Evolutionary conservation across 805 yeast species (phyloP).

Genomic region (Wickerhamomyces sydowiorum): DNA sequence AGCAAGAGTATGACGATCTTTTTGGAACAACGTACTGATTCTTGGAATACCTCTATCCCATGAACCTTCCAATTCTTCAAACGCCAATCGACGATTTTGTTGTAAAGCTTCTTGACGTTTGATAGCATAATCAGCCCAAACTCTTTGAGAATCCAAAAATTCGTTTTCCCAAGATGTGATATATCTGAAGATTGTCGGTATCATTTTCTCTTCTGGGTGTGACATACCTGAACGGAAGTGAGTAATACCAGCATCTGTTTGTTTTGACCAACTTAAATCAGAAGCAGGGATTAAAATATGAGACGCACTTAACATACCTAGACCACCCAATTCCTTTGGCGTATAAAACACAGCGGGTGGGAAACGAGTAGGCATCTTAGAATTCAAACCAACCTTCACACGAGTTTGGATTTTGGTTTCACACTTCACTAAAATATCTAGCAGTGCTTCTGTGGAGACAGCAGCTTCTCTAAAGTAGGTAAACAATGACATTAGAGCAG

Average conservation of each 20-base stretch:
- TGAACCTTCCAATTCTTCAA: slow-evolving; percentile 88
- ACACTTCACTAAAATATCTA: slow-evolving; percentile 80
- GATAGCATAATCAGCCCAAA: slow-evolving; percentile 95
- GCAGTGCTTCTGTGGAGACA: slow-evolving; percentile 67
- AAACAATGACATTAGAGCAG: slow-evolving; percentile 79
- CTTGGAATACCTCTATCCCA: slow-evolving; percentile 99
- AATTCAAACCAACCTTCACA: slow-evolving; percentile 90
- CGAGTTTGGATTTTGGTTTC: slow-evolving; percentile 93
- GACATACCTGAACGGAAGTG: slow-evolving; percentile 94
- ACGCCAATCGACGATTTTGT: slow-evolving; percentile 78
- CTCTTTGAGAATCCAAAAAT: slow-evolving; percentile 87
- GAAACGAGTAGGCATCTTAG: slow-evolving; percentile 97
- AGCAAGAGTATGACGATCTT: slow-evolving; percentile 89
- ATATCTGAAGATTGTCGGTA: slow-evolving; percentile 92
- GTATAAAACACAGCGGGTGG: slow-evolving; percentile 99
- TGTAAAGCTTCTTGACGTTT: slow-evolving; percentile 83
- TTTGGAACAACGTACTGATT: slow-evolving; percentile 90
- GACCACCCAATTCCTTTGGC: slow-evolving; percentile 94
- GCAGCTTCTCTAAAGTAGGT: slow-evolving; percentile 93
- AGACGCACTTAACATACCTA: slow-evolving; percentile 97
- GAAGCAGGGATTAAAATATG: slow-evolving; percentile 93
- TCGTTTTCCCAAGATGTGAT: slow-evolving; percentile 97
- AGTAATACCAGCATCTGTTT: slow-evolving; percentile 90
- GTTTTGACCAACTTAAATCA: slow-evolving; percentile 85
- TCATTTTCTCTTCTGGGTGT: slow-evolving; percentile 68